Evolutionary conservation across 1,139 yeast species (phyloP).

Genomic region (Lodderomyces jiufengensis): DNA sequence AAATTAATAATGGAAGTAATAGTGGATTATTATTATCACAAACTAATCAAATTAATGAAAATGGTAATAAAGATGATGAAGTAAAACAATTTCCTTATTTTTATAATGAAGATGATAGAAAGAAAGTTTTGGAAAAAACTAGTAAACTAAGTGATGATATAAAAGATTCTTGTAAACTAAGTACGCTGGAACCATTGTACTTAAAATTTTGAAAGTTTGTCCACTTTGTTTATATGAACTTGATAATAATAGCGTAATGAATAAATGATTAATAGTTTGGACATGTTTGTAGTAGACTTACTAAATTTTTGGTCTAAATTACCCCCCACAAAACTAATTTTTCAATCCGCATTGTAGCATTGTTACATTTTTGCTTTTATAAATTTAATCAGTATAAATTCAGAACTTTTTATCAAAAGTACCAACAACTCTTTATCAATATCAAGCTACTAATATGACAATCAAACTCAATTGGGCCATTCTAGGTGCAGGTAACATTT

Average conservation of each 20-base stretch:
- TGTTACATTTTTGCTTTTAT: no score
- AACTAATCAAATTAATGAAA: conserved; percentile 11
- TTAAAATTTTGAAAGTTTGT: conserved; percentile 27
- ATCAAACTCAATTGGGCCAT: conserved; percentile 36
- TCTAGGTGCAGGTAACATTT: conserved; percentile 46
- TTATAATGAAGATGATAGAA: conserved; percentile 20
- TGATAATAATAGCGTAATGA: no score
- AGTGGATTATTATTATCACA: conserved; percentile 4
- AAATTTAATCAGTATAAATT: no score
- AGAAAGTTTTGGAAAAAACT: conserved; percentile 19
- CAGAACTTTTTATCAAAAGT: no score
- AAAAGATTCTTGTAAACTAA: conserved; percentile 22
- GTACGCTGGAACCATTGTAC: conserved; percentile 25
- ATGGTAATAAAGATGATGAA: neutral
- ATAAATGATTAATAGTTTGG: no score
- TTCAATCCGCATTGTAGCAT: no score
- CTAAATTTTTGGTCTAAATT: no score
- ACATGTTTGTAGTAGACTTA: no score
- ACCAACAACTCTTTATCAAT: neutral
- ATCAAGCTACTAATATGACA: conserved; percentile 12
- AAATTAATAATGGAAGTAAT: conserved; percentile 6
- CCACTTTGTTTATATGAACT: no score
- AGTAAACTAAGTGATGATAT: conserved; percentile 19
- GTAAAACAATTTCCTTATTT: conserved; percentile 7
- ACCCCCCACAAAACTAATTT: no score